A percentile compares a stretch with the other conserved stretches of the same genome.
phyloP scores from a whole-genome alignment of 148 eudicot species.

The Linanthus parryae region DNA sequence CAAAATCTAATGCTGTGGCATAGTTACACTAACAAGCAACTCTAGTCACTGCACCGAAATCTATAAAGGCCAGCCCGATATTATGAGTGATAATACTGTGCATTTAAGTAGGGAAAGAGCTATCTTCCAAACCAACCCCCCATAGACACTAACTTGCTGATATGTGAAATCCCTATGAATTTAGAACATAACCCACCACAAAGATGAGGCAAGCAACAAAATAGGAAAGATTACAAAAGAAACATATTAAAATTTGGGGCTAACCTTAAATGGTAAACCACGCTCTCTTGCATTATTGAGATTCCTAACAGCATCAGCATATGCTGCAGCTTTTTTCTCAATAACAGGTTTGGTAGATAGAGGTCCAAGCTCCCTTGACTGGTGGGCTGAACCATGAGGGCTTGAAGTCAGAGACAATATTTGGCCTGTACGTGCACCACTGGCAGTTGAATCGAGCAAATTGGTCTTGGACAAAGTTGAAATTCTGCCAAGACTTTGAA shows the following conservation, averaged over 20 bases:
- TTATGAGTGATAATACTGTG: too few species aligned
- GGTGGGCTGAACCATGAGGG: constrained; percentile 43
- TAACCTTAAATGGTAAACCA: constrained; percentile 72
- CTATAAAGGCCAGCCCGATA: too few species aligned
- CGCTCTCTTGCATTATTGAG: constrained; percentile 73
- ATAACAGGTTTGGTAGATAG: constrained; percentile 47
- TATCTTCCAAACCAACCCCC: too few species aligned
- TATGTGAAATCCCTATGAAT: not conserved
- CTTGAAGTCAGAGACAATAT: constrained; percentile 48
- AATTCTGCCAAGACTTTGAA: constrained; percentile 83
- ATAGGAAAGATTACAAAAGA: constrained; percentile 6
- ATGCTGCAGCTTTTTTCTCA: constrained; percentile 78
- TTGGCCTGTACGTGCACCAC: constrained; percentile 49
- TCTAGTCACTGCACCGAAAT: too few species aligned
- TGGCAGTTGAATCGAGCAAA: constrained; percentile 35
- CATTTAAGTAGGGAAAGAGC: too few species aligned
- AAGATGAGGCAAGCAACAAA: not conserved
- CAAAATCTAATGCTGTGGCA: too few species aligned
- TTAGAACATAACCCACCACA: not conserved
- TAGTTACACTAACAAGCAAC: too few species aligned
- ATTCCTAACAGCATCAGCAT: constrained; percentile 70
- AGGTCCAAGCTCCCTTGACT: constrained; percentile 56
- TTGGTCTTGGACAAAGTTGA: constrained; percentile 78
- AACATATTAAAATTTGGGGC: constrained; percentile 5
- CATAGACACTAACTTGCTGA: constrained; percentile 1